Percentiles rank a stretch among this genome's conserved stretches.
phyloP scores from a whole-genome alignment of 116 monocot genomes.

The Zostera marina region DNA sequence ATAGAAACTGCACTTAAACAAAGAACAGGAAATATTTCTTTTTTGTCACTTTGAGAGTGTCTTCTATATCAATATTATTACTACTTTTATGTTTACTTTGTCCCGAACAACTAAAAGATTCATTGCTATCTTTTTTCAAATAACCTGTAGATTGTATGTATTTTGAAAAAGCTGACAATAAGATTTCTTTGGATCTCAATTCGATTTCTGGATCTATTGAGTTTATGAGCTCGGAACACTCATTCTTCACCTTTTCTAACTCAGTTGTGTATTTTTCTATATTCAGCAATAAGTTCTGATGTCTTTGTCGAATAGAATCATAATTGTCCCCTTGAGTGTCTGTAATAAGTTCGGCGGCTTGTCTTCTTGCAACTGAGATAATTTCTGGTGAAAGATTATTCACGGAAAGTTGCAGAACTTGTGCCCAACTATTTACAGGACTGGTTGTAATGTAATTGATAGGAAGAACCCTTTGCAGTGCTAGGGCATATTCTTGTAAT shows the following conservation, averaged over 20 bases:
- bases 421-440: conserved; percentile 68
- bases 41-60: conserved; percentile 29
- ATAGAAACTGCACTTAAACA: conserved; percentile 30
- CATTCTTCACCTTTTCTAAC: conserved; percentile 39
- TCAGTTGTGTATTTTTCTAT: conserved; percentile 44
- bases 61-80: conserved; percentile 18
- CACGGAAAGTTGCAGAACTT: conserved; percentile 56
- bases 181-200: conserved; percentile 42
- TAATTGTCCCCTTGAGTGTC: conserved; percentile 34
- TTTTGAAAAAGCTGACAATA: conserved; percentile 53
- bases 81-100: conserved; percentile 14
- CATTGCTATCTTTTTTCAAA: conserved; percentile 29
- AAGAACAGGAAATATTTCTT: conserved; percentile 22
- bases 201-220: conserved; percentile 53
- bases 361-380: conserved; percentile 46
- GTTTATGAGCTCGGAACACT: conserved; percentile 48
- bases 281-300: conserved; percentile 39
- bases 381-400: conserved; percentile 60
- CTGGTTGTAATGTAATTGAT: conserved; percentile 64
- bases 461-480: conserved; percentile 71
- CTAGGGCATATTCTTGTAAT: conserved; percentile 58
- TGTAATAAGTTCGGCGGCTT: conserved; percentile 61
- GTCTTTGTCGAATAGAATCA: conserved; percentile 48
- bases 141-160: conserved; percentile 49
- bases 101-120: conserved; percentile 4